Conservation (phyloP, 2,329 filamentous ascomycete species). For the Bipolaris sorokiniana region DNA sequence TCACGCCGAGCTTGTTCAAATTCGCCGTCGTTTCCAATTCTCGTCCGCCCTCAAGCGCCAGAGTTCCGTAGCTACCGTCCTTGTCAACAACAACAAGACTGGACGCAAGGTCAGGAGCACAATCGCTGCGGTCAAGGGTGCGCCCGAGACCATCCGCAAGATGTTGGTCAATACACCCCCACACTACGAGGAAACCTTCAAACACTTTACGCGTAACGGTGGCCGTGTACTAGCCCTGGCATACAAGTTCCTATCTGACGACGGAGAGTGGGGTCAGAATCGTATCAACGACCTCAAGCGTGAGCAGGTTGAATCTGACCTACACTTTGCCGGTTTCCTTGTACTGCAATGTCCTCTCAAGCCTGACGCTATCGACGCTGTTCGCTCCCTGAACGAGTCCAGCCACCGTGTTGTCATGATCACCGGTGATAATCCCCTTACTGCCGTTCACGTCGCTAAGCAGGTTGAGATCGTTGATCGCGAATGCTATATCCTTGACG, state of each 20-base stretch:
- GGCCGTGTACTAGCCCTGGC: constrained; percentile 91
- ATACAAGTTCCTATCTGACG: constrained; percentile 86
- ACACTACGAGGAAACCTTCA: constrained; percentile 97
- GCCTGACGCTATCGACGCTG: constrained; percentile 90
- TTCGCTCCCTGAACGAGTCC: constrained; percentile 97
- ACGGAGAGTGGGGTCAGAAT: constrained; percentile 79
- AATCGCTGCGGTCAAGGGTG: constrained; percentile 95
- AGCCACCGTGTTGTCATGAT: constrained; percentile 99
- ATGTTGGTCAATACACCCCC: constrained; percentile 84
- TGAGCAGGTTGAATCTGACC: constrained; percentile 83
- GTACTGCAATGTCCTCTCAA: constrained; percentile 95
- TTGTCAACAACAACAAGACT: constrained; percentile 72
- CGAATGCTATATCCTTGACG: constrained; percentile 91
- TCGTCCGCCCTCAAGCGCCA: constrained; percentile 95
- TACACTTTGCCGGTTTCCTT: constrained; percentile 92
- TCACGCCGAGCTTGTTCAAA: constrained; percentile 77
- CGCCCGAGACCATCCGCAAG: constrained; percentile 93
- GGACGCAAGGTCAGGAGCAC: constrained; percentile 81
- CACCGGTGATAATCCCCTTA: constrained; percentile 96
- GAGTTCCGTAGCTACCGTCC: constrained; percentile 87
- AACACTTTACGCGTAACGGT: constrained; percentile 95
- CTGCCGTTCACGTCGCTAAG: constrained; percentile 91
- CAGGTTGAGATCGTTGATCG: constrained; percentile 98
- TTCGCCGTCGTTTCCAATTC: constrained; percentile 97
- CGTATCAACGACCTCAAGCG: constrained; percentile 94